Evolutionary conservation across 768 basidiomycete genomes (phyloP).

Genomic region (Boletus subparvulus): DNA sequence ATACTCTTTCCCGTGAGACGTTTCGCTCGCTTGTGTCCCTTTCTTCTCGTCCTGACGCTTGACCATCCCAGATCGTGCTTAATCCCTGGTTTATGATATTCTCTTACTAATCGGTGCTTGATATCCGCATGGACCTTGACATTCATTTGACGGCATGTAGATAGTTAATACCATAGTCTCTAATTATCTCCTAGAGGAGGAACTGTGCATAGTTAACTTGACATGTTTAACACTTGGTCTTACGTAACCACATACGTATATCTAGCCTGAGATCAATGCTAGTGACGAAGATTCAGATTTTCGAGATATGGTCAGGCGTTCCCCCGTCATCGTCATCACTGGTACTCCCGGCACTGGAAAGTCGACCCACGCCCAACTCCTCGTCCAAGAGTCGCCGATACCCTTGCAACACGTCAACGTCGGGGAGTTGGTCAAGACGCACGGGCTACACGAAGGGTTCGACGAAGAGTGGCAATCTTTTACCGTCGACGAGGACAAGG

Average conservation of each 20-base stretch:
- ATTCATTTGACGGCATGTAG: background rate
- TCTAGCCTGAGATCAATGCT: too few species aligned
- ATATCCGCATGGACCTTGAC: background rate
- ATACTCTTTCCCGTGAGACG: slow-evolving; percentile 70
- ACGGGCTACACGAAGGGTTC: slow-evolving; percentile 75
- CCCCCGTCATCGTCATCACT: slow-evolving; percentile 79
- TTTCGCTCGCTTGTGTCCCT: background rate
- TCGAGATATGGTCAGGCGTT: slow-evolving; percentile 24
- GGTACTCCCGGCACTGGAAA: slow-evolving; percentile 97
- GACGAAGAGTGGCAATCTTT: slow-evolving; percentile 96
- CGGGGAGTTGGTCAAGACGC: slow-evolving; percentile 85
- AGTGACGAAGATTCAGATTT: too few species aligned
- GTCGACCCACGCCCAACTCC: slow-evolving; percentile 86
- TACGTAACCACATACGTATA: slow-evolving; percentile 1
- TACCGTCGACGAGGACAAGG: slow-evolving; percentile 95
- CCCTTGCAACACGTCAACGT: slow-evolving; percentile 84
- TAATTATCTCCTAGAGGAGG: too few species aligned
- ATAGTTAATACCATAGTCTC: background rate
- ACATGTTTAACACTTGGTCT: background rate
- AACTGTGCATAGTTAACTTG: too few species aligned
- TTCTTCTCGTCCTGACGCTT: slow-evolving; percentile 22
- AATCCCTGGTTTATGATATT: slow-evolving; percentile 92
- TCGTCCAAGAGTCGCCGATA: slow-evolving; percentile 67
- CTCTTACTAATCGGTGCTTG: slow-evolving; percentile 39
- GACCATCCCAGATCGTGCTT: slow-evolving; percentile 61